Evolutionary conservation across 805 yeast genomes (phyloP).

Genomic region (Isabelozyma heimii): DNA sequence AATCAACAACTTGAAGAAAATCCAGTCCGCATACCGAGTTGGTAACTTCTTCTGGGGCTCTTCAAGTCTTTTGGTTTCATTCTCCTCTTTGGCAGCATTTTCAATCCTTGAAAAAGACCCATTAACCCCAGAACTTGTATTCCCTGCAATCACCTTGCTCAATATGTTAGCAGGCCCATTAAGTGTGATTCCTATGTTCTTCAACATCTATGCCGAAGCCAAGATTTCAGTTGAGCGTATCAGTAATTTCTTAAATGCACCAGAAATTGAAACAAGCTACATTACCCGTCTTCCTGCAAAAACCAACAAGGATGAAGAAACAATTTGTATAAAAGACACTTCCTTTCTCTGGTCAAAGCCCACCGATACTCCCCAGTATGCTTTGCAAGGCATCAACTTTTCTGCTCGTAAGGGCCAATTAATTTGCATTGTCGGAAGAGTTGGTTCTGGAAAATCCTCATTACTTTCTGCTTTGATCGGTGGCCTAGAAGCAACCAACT

Average conservation of each 20-base stretch:
- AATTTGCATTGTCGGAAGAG: constrained; percentile 63
- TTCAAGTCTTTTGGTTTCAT: constrained; percentile 64
- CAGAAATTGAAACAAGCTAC: constrained; percentile 40
- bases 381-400: constrained; percentile 49
- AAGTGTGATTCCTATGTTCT: constrained; percentile 53
- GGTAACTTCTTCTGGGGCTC: constrained; percentile 61
- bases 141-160: constrained; percentile 65
- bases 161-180: constrained; percentile 59
- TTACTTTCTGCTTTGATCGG: constrained; percentile 55
- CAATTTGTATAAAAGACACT: constrained; percentile 47
- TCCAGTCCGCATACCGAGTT: constrained; percentile 40
- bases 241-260: constrained; percentile 44
- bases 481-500: constrained; percentile 40
- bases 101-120: constrained; percentile 46
- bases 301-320: constrained; percentile 20
- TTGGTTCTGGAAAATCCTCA: constrained; percentile 68
- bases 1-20: constrained; percentile 46
- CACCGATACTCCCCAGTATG: constrained; percentile 17
- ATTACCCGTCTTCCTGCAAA: constrained; percentile 11
- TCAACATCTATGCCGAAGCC: constrained; percentile 57
- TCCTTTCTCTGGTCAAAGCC: constrained; percentile 50
- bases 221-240: constrained; percentile 58
- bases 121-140: constrained; percentile 64
- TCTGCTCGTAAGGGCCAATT: constrained; percentile 51
- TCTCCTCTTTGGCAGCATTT: constrained; percentile 57